Percentiles rank a stretch among this genome's conserved stretches.
These are phyloP conservation scores for Acer negundo DNA, from an alignment of 345 rosid genomes.

Conservation along the genomic window DNA sequence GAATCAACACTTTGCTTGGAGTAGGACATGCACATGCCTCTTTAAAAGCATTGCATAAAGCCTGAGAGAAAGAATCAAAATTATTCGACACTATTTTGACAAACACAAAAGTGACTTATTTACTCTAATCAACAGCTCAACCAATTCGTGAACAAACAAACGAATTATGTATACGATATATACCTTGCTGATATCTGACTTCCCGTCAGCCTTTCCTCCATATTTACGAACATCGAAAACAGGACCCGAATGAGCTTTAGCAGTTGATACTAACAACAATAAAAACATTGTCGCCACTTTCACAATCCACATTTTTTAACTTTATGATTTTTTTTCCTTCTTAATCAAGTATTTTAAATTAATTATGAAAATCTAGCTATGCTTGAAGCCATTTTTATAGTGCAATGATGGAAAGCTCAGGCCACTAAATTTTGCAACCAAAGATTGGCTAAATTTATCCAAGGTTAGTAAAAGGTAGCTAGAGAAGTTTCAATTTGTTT, in stretches of 20 bases:
- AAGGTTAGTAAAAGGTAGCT: no score
- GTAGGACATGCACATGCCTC: constrained; percentile 49
- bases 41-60: constrained; percentile 42
- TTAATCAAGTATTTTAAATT: not conserved
- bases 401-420: not conserved
- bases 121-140: not conserved
- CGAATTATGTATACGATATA: not conserved
- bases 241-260: not conserved
- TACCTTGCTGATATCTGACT: constrained; percentile 17
- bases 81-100: not conserved
- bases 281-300: not conserved
- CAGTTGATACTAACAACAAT: not conserved
- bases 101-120: not conserved
- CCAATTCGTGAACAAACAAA: not conserved
- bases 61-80: constrained; percentile 17
- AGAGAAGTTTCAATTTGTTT: no score
- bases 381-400: not conserved
- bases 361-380: not conserved
- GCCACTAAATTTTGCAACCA: not conserved
- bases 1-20: constrained; percentile 41
- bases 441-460: not conserved
- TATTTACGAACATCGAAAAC: constrained; percentile 26
- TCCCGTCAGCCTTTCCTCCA: constrained; percentile 23
- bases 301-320: not conserved
- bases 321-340: no score